Percentiles rank a stretch among this genome's conserved stretches.
These are phyloP conservation scores for Verticillium nonalfalfae DNA, from an alignment of 2,329 filamentous ascomycete species.

Conservation along the genomic window DNA sequence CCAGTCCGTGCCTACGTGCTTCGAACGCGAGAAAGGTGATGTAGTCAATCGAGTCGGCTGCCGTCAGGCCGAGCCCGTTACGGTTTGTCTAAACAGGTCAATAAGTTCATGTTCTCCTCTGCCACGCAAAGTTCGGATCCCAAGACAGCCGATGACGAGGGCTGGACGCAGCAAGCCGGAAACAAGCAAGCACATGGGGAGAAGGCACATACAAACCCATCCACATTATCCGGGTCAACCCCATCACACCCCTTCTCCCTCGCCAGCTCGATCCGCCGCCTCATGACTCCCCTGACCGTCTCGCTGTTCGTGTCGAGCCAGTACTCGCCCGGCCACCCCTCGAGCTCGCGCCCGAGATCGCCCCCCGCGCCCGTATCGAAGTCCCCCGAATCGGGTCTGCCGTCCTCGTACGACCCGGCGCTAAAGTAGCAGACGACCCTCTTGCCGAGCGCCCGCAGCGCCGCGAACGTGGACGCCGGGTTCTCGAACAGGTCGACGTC, in stretches of 20 bases:
- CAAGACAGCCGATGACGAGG: no score
- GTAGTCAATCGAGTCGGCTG: constrained; percentile 49
- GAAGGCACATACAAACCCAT: constrained; percentile 46
- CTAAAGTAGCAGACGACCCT: constrained; percentile 72
- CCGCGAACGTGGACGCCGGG: constrained; percentile 31
- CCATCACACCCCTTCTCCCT: constrained; percentile 59
- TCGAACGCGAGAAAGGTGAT: constrained; percentile 52
- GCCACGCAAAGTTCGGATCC: no score
- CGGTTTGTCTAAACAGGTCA: constrained; percentile 39
- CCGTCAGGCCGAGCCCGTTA: constrained; percentile 54
- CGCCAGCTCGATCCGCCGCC: constrained; percentile 50
- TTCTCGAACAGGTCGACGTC: constrained; percentile 52
- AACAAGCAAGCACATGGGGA: no score
- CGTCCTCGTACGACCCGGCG: constrained; percentile 61
- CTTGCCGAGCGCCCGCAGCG: constrained; percentile 49
- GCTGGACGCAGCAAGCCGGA: no score
- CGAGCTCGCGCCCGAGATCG: constrained; percentile 52
- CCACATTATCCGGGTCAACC: constrained; percentile 66
- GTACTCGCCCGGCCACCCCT: constrained; percentile 60
- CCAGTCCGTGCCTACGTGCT: constrained; percentile 47
- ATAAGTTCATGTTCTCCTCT: no score
- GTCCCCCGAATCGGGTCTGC: constrained; percentile 49
- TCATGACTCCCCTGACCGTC: constrained; percentile 62
- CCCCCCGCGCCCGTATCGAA: constrained; percentile 42
- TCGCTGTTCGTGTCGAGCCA: constrained; percentile 57